These are phyloP conservation scores for Saturnispora hagleri DNA, from an alignment of 805 yeast species.

Conservation along the genomic window DNA sequence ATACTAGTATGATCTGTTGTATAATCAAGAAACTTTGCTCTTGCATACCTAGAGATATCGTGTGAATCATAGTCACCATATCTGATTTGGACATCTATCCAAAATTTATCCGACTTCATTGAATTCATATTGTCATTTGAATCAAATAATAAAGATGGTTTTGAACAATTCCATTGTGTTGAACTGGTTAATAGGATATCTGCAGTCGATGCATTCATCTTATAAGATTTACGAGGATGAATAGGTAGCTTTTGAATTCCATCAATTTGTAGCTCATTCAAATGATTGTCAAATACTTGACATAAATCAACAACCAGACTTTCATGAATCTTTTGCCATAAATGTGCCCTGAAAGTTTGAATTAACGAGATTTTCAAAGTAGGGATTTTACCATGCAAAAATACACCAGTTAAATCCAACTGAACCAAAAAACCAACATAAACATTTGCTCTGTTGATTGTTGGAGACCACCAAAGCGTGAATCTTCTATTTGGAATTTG, in stretches of 20 bases:
- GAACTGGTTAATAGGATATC: slow-evolving; percentile 73
- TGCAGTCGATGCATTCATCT: slow-evolving; percentile 93
- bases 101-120: slow-evolving; percentile 58
- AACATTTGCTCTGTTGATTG: slow-evolving; percentile 94
- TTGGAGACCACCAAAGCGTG: slow-evolving; percentile 99
- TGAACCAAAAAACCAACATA: slow-evolving; percentile 97
- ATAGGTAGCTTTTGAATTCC: slow-evolving; percentile 83
- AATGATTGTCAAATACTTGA: slow-evolving; percentile 81
- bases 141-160: slow-evolving; percentile 73
- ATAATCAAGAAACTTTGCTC: slow-evolving; percentile 89
- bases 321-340: slow-evolving; percentile 99
- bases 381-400: slow-evolving; percentile 95
- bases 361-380: slow-evolving; percentile 90
- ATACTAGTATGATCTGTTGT: slow-evolving; percentile 77
- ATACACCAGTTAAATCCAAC: slow-evolving; percentile 91
- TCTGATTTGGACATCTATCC: slow-evolving; percentile 92
- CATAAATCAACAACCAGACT: slow-evolving; percentile 88
- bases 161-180: slow-evolving; percentile 72
- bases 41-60: slow-evolving; percentile 85
- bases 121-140: slow-evolving; percentile 54
- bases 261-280: slow-evolving; percentile 75
- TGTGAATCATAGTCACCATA: slow-evolving; percentile 98
- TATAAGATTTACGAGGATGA: slow-evolving; percentile 95
- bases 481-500: slow-evolving; percentile 97
- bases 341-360: slow-evolving; percentile 94